Evolutionary conservation across 495 filamentous ascomycete genomes (phyloP), one percentile per base, ranked within the genome.

Genomic region (Mytilinidion resinicola): DNA sequence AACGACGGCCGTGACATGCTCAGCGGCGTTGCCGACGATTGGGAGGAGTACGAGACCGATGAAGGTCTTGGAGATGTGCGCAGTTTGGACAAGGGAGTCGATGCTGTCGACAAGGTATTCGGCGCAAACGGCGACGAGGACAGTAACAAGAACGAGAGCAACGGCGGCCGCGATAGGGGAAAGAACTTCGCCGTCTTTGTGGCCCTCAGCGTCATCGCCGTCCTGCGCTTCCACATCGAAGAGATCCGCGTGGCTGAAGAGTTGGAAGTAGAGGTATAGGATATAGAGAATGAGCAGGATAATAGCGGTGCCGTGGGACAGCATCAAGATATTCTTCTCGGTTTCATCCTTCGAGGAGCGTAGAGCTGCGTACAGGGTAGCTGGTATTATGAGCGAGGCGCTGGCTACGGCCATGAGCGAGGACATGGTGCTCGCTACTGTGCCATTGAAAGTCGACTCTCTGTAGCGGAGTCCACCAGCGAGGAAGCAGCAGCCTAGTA

Each of bases 11-110:
- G 93, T 96, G 39, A 95, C 91, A 70, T 98, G 93, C 73, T 98
- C 93, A 9, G 93, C 93, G 1, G 93, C 93, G 67, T 98, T 98
- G 57, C 93, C 93, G 36, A 98, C 93, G 68, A 98, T 96, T 25
- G 93, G 93, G 43, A 98, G 87, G 37, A 98, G 79, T 59, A 98
- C 86, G 53, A 98, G 80, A 76, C 93, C 93, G 69, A 97, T 93
- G 71, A 98, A 98, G 3, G 88, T 96, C 70, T 93, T 95, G 76
- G 85, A 91, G 77, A 98, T 91, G 63, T 86, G 84, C 9, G 87
- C 86, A 56, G 81, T 85, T 59, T 87, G 74, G 30, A 96, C 93
- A 39, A 98, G 84, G 48, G 80, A 80, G 65, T 96, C 93, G 72
- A 98, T 96, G 70, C 88, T 91, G 67, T 85, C 88, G 36, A 98